phyloP scores from a whole-genome alignment of 73 alveolate genomes.

The Symbiodinium pilosum region DNA sequence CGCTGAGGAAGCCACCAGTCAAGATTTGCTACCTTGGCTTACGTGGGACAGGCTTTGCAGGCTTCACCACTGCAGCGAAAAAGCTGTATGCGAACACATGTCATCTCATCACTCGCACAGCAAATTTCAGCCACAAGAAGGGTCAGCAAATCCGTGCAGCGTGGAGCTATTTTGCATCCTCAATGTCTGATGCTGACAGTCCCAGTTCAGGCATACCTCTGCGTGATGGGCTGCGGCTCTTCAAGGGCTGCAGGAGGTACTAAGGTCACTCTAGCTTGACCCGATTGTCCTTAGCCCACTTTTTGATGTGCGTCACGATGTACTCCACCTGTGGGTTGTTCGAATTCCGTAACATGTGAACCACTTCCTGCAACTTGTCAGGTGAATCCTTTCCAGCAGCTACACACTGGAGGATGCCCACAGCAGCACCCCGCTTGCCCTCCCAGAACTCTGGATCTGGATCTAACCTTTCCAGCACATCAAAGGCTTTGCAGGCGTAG shows the following conservation, averaged over 20 bases:
- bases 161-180: too few relatives aligned
- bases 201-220: too few relatives aligned
- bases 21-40: not conserved
- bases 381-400: slow-evolving; percentile 97
- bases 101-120: too few relatives aligned
- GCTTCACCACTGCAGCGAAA: too few relatives aligned
- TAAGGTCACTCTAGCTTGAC: not conserved
- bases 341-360: too few relatives aligned
- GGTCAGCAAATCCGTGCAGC: too few relatives aligned
- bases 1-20: not conserved
- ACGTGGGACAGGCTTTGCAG: too few relatives aligned
- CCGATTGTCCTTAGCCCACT: slow-evolving; percentile 3
- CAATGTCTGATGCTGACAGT: too few relatives aligned
- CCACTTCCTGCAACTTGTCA: slow-evolving; percentile 57
- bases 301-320: not conserved
- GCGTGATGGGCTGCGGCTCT: too few relatives aligned
- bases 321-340: not conserved
- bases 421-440: slow-evolving; percentile 98
- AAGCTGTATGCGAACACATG: not conserved
- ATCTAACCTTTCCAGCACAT: slow-evolving; percentile 99
- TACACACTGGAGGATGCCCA: slow-evolving; percentile 98
- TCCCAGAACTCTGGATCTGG: slow-evolving; percentile 98
- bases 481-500: slow-evolving; percentile 98
- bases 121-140: too few relatives aligned
- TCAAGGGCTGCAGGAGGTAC: too few relatives aligned